Percentiles rank a stretch among this genome's conserved stretches.
These are phyloP conservation scores for Stereum hirsutum DNA, from an alignment of 1,284 basidiomycete genomes.

Conservation along the genomic window DNA sequence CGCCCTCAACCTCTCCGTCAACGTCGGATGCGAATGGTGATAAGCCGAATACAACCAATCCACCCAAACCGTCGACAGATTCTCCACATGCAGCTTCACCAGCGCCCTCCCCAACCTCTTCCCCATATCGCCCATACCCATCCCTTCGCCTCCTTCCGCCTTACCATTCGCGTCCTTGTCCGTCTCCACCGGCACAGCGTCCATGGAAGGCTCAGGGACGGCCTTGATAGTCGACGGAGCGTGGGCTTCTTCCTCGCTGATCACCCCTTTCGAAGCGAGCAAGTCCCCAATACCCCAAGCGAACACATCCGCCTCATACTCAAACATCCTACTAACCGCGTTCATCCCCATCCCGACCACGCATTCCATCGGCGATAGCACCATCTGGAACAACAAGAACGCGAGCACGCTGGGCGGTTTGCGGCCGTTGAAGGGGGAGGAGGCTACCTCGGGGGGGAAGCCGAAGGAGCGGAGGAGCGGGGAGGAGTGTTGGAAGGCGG, in stretches of 20 bases:
- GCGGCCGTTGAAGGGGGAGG: no score
- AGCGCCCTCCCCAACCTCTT: slow-evolving; percentile 76
- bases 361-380: slow-evolving; percentile 77
- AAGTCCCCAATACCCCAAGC: slow-evolving; percentile 59
- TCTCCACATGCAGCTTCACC: slow-evolving; percentile 81
- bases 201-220: no score
- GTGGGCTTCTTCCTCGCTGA: no score
- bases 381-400: slow-evolving; percentile 85
- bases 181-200: no score
- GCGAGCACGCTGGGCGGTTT: slow-evolving; percentile 87
- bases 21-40: slow-evolving; percentile 87
- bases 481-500: slow-evolving; percentile 84
- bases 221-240: no score
- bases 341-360: slow-evolving; percentile 74
- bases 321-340: slow-evolving; percentile 73
- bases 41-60: slow-evolving; percentile 92
- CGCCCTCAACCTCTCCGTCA: slow-evolving; percentile 78
- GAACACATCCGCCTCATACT: slow-evolving; percentile 86
- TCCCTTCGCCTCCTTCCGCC: no score
- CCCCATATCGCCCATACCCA: slow-evolving; percentile 72
- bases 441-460: slow-evolving; percentile 63
- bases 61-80: slow-evolving; percentile 85
- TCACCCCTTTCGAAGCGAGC: slow-evolving; percentile 28
- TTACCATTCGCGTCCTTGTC: no score
- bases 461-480: slow-evolving; percentile 83